Evolutionary conservation across 2,329 filamentous ascomycete species (phyloP).

Genomic region (Paecilomyces dactylethromorphus): DNA sequence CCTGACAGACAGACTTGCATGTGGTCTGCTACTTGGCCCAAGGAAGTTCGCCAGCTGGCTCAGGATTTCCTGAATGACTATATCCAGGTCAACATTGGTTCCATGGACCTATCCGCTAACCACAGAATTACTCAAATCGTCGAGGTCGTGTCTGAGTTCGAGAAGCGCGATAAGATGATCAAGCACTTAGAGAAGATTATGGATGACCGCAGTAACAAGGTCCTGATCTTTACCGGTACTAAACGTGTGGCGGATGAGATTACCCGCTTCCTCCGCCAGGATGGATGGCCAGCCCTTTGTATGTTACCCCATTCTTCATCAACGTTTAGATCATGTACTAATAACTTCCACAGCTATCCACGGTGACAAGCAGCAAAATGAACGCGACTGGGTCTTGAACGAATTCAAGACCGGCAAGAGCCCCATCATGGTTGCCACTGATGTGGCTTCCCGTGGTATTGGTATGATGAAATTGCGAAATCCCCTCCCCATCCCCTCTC

Average conservation of each 20-base stretch:
- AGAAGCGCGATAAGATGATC: conserved; percentile 96
- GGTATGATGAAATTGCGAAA: conserved; percentile 78
- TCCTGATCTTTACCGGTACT: conserved; percentile 80
- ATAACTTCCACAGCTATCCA: conserved; percentile 67
- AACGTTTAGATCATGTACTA: conserved; percentile 22
- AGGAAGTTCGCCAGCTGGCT: conserved; percentile 90
- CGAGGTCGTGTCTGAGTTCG: conserved; percentile 89
- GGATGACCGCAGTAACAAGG: conserved; percentile 93
- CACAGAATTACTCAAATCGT: conserved; percentile 97
- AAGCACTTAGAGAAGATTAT: conserved; percentile 97
- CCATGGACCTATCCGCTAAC: conserved; percentile 92
- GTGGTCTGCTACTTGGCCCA: conserved; percentile 99
- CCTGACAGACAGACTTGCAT: conserved; percentile 98
- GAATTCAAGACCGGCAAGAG: conserved; percentile 99
- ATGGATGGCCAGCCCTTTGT: conserved; percentile 96
- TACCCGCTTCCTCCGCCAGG: conserved; percentile 91
- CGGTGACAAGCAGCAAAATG: conserved; percentile 98
- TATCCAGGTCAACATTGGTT: conserved; percentile 98
- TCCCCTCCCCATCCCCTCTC: conserved; percentile 26
- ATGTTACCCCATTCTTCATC: conserved; percentile 37
- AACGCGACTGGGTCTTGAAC: conserved; percentile 98
- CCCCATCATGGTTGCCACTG: conserved; percentile 99
- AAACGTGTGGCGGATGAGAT: conserved; percentile 97
- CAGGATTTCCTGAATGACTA: conserved; percentile 89
- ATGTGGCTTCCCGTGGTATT: conserved; percentile 99